Conservation (phyloP, 306 rosid genomes). For the Quercus aquifolioides region DNA sequence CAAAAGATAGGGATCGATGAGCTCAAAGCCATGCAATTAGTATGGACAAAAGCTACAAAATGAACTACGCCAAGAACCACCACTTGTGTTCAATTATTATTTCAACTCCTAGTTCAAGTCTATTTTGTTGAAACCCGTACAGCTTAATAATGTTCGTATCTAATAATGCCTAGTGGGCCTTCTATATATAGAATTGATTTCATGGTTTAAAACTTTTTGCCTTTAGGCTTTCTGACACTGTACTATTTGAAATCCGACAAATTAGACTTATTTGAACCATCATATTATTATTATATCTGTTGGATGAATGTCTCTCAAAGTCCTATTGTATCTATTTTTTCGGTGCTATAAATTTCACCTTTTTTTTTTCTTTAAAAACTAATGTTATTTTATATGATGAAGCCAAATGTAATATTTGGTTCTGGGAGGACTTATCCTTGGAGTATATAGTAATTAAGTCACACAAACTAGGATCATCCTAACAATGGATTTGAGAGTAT, state of each 20-base stretch:
- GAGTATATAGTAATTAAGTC: no score
- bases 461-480: no score
- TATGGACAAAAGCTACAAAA: background rate
- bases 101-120: background rate
- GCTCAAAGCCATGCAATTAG: conserved; percentile 6
- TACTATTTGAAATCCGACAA: background rate
- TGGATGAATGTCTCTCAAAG: no score
- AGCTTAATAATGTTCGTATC: background rate
- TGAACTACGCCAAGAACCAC: conserved; percentile 10
- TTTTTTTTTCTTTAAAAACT: no score
- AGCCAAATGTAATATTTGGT: no score
- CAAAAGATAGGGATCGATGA: background rate
- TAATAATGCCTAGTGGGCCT: background rate
- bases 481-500: no score
- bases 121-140: background rate
- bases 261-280: no score
- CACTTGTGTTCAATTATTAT: background rate
- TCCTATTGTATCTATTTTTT: no score
- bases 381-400: no score
- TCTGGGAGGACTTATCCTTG: no score
- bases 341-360: no score
- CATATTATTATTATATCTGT: no score
- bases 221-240: background rate
- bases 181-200: background rate
- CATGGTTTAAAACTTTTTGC: background rate